A percentile compares a stretch with the other conserved stretches of the same genome.
phyloP scores from a whole-genome alignment of 2,329 filamentous ascomycete genomes.

The Monilinia laxa region DNA sequence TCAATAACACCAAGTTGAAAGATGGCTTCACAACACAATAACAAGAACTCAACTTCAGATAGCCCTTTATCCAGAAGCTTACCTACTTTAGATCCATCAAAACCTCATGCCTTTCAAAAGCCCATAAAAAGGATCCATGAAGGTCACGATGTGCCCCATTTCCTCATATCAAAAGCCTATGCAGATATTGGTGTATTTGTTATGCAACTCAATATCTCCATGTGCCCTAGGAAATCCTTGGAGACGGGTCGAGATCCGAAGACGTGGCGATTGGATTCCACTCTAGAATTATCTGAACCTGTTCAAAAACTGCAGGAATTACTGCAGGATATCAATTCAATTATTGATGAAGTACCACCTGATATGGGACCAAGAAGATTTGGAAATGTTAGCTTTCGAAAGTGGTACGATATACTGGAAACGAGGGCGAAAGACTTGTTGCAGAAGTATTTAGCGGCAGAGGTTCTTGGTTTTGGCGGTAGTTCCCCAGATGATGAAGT shows the following conservation, averaged over 20 bases:
- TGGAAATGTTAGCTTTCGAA: constrained; percentile 86
- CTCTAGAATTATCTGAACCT: constrained; percentile 45
- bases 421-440: constrained; percentile 58
- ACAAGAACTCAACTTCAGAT: neutral
- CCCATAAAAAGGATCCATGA: constrained; percentile 85
- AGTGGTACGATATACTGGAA: constrained; percentile 73
- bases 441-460: constrained; percentile 52
- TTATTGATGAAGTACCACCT: constrained; percentile 78
- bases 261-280: constrained; percentile 50
- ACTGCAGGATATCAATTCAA: constrained; percentile 59
- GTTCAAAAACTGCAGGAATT: constrained; percentile 66
- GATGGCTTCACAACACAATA: constrained; percentile 6
- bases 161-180: constrained; percentile 80
- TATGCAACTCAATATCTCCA: constrained; percentile 82
- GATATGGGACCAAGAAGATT: constrained; percentile 85
- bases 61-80: constrained; percentile 23
- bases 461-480: constrained; percentile 41
- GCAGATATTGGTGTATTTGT: constrained; percentile 83
- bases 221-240: constrained; percentile 67
- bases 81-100: constrained; percentile 47
- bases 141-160: constrained; percentile 74
- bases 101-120: constrained; percentile 58
- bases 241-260: constrained; percentile 45
- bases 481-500: constrained; percentile 35
- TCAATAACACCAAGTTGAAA: neutral